Base-by-base conservation (phyloP, 2,329 filamentous ascomycete genomes). In the Ilyonectria mors-panacis region DNA sequence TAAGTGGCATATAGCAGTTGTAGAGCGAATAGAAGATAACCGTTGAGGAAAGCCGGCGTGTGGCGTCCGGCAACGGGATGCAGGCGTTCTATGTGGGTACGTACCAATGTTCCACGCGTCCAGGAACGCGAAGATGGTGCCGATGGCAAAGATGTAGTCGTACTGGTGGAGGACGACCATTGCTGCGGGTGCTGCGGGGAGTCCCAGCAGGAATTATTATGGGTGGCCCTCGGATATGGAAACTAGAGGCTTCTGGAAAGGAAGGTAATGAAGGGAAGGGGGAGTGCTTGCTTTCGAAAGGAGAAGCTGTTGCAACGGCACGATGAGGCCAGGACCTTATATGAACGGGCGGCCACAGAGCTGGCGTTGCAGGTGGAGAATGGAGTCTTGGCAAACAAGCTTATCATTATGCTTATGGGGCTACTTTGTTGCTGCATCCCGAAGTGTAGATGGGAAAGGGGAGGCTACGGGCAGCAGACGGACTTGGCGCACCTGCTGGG, bases 31-130 rank as follows among this genome's bases (percentile, higher is more conserved):
- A 26, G 26, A 4, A 26, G 26, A 26, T 26, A 6, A 26, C 26
- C 26, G 5, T 26, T 26, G 26, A 26, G 26, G 26, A 26, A 26
- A 26, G 26, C 26, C 26, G 26, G 26, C 26, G 26, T 35, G 54
- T 30, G 6, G 30, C 33, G 10, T 7, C 30, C 10, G 4, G 10
- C n/a, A 2, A 3, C 39, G 15, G 15, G 8, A 42, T 42, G 39
- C 6, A 17, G 15, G 39, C 8, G 39, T n/a, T 42, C 5, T 5
- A 3, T 8, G 39, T 42, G 39, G 15, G 6, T 3, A 63, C 68
- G 17, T 65, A 86, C 88, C 89, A 71, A 90, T 91, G 74, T 91
- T 91, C 86, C 87, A 91, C 33, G 88, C 88, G 78, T 91, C 89
- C 15, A 91, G 84, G 73, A 88, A 86, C 54, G 89, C 88, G 78